A percentile compares a stretch with the other conserved stretches of the same genome.
These are phyloP conservation scores for Linnemannia hyalina DNA, from an alignment of 192 early-diverging fungal genomes.

Conservation along the genomic window DNA sequence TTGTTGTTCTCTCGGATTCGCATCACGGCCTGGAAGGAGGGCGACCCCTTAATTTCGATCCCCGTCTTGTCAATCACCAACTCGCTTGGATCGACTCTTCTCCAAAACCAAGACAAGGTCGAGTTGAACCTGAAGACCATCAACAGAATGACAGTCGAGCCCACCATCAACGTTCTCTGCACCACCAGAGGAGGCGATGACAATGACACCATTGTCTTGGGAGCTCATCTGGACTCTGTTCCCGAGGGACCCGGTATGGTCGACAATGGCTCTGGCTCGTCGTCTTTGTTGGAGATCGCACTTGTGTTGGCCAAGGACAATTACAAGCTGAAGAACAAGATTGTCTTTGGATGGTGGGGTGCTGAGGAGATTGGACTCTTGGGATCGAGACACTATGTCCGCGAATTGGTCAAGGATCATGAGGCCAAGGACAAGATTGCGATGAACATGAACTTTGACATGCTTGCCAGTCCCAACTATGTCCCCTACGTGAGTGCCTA, in stretches of 20 bases:
- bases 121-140: conserved; percentile 62
- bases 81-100: conserved; percentile 67
- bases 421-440: conserved; percentile 63
- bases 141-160: conserved; percentile 63
- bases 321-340: conserved; percentile 65
- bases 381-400: conserved; percentile 73
- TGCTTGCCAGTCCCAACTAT: conserved; percentile 81
- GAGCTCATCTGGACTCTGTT: conserved; percentile 78
- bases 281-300: conserved; percentile 71
- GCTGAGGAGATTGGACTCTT: conserved; percentile 79
- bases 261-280: conserved; percentile 77
- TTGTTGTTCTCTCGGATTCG: conserved; percentile 69
- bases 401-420: conserved; percentile 57
- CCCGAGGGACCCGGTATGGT: conserved; percentile 78
- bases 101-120: conserved; percentile 36
- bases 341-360: conserved; percentile 82
- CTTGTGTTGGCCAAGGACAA: conserved; percentile 61
- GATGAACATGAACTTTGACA: conserved; percentile 79
- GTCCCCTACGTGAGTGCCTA: conserved; percentile 61
- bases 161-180: conserved; percentile 77
- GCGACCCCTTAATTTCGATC: conserved; percentile 71
- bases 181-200: conserved; percentile 60
- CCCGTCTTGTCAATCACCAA: conserved; percentile 71
- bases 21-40: conserved; percentile 72
- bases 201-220: conserved; percentile 67